A percentile compares a stretch with the other conserved stretches of the same genome.
These are phyloP conservation scores for Calcarisporium arbuscula DNA, from an alignment of 2,329 filamentous ascomycete species.

Conservation along the genomic window DNA sequence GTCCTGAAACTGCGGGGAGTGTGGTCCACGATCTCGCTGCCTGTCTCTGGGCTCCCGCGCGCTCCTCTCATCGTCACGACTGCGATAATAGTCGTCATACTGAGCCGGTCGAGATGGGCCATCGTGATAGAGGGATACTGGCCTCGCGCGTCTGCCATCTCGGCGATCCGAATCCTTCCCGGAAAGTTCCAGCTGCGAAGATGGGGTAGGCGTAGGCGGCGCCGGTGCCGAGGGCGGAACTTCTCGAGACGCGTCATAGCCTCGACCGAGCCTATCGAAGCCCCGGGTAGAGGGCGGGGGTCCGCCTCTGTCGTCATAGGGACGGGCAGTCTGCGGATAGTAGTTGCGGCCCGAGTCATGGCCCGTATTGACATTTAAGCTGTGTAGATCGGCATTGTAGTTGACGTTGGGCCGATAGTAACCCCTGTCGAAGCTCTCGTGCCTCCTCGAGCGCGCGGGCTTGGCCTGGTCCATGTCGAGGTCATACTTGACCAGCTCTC, in stretches of 20 bases:
- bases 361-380: constrained; percentile 40
- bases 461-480: constrained; percentile 48
- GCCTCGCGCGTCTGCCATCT: constrained; percentile 29
- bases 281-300: constrained; percentile 66
- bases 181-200: constrained; percentile 14
- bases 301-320: constrained; percentile 36
- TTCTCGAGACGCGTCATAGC: constrained; percentile 39
- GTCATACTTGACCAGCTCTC: constrained; percentile 56
- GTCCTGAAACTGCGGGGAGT: constrained; percentile 36
- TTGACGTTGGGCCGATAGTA: constrained; percentile 52
- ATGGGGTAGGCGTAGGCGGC: constrained; percentile 25
- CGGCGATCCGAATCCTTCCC: constrained; percentile 10
- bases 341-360: constrained; percentile 38
- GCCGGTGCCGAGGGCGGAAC: constrained; percentile 37
- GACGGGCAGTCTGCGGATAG: constrained; percentile 25
- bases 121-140: constrained; percentile 49
- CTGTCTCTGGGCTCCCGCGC: constrained; percentile 36
- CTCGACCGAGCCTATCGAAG: constrained; percentile 60
- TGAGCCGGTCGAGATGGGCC: constrained; percentile 34
- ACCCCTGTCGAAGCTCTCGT: constrained; percentile 49
- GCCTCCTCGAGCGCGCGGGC: constrained; percentile 34
- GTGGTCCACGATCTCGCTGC: constrained; percentile 30
- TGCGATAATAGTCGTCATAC: constrained; percentile 42
- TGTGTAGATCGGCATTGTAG: constrained; percentile 38
- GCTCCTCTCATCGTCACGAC: constrained; percentile 40